phyloP scores from a whole-genome alignment of 306 rosid species.

The Lathyrus sativus region DNA sequence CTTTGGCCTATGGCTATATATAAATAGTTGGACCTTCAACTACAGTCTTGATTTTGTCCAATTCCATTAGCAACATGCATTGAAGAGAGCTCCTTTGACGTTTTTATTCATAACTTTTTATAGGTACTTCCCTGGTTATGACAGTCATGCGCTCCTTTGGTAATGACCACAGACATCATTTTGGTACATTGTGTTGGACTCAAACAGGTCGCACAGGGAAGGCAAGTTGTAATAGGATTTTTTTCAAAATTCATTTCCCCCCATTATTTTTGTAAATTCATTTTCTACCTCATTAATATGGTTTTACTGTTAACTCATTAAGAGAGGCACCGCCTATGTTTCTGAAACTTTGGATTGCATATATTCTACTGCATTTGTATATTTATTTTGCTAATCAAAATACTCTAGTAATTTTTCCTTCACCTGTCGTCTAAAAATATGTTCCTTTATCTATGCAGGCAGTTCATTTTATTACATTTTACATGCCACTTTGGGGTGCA shows the following conservation, averaged over 20 bases:
- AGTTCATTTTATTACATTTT: conserved; percentile 88
- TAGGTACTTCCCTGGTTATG: conserved; percentile 88
- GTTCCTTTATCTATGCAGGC: conserved; percentile 59
- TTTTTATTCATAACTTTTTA: conserved; percentile 5
- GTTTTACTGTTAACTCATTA: conserved; percentile 11
- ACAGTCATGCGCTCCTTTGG: conserved; percentile 90
- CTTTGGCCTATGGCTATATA: conserved; percentile 9
- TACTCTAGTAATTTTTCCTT: conserved; percentile 33
- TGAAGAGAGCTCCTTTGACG: conserved; percentile 36
- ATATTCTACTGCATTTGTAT: conserved; percentile 17
- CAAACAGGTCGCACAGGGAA: conserved; percentile 87
- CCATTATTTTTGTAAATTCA: conserved; percentile 1
- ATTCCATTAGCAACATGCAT: conserved; percentile 28
- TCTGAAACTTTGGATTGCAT: conserved; percentile 24
- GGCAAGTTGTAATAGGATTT: conserved; percentile 53
- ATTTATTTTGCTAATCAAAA: conserved; percentile 21
- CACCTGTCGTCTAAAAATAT: conserved; percentile 1
- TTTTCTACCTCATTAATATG: conserved; percentile 1
- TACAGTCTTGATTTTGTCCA: conserved; percentile 7
- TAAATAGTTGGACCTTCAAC: conserved; percentile 21
- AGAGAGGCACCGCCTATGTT: conserved; percentile 21
- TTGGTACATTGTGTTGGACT: conserved; percentile 77
- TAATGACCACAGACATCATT: conserved; percentile 84
- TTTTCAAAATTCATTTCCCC: background rate
- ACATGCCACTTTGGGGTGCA: conserved; percentile 97